These are phyloP conservation scores for Sporothrix luriei DNA, from an alignment of 2,329 filamentous ascomycete genomes.

Conservation along the genomic window DNA sequence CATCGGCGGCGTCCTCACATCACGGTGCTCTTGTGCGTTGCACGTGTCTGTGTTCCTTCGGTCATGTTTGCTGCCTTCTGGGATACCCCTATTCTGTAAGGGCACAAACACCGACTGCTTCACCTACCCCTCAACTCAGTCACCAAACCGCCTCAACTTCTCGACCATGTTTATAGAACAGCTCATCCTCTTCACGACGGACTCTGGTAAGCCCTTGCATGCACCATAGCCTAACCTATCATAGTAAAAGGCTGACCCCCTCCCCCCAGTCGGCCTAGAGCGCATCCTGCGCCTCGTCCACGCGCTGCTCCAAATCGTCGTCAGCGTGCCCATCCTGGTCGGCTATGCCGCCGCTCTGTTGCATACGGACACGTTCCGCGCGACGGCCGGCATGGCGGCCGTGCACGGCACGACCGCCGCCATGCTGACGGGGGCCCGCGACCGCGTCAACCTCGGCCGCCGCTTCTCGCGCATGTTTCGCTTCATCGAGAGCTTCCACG, in stretches of 20 bases:
- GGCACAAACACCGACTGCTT: not conserved
- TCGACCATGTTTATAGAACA: slow-evolving; percentile 40
- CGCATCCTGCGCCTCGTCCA: slow-evolving; percentile 62
- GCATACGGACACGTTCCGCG: not conserved
- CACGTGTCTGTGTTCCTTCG: not conserved
- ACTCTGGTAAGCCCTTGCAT: slow-evolving; percentile 47
- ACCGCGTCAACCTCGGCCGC: slow-evolving; percentile 54
- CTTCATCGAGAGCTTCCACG: slow-evolving; percentile 63
- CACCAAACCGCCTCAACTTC: not conserved
- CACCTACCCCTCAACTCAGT: not conserved
- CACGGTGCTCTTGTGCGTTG: not conserved
- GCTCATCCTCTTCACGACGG: slow-evolving; percentile 51
- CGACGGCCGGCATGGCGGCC: too few relatives aligned
- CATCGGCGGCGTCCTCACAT: not conserved
- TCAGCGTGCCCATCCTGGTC: slow-evolving; percentile 50
- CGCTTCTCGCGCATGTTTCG: slow-evolving; percentile 70
- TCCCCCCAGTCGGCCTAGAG: slow-evolving; percentile 58
- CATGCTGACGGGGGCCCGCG: slow-evolving; percentile 41
- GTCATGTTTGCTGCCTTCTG: not conserved
- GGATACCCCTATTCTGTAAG: not conserved
- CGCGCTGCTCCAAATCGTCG: slow-evolving; percentile 52
- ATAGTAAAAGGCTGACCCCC: not conserved
- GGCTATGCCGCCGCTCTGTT: slow-evolving; percentile 38
- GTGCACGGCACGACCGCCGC: slow-evolving; percentile 38
- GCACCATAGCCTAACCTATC: not conserved